Evolutionary conservation across 2,329 filamentous ascomycete species (phyloP).

Genomic region (Calonectria multiphialidica): DNA sequence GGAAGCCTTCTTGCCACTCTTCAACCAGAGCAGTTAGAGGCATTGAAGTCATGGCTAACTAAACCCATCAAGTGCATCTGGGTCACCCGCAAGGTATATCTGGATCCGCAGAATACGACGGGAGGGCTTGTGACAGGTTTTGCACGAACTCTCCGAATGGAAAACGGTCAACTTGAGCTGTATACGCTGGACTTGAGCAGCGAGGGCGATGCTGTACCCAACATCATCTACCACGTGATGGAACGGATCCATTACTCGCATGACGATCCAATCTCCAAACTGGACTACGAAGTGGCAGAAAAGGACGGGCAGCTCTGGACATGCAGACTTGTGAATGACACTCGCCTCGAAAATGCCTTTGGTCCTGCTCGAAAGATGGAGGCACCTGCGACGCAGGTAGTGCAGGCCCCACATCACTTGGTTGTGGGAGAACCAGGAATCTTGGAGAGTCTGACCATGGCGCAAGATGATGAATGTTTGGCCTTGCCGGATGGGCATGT

Average conservation of each 20-base stretch:
- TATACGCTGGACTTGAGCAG: slow-evolving; percentile 38
- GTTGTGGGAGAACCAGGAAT: slow-evolving; percentile 36
- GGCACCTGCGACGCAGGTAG: slow-evolving; percentile 17
- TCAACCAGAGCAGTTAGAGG: slow-evolving; percentile 21
- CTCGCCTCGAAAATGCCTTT: slow-evolving; percentile 32
- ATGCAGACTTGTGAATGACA: slow-evolving; percentile 35
- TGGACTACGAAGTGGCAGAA: slow-evolving; percentile 40
- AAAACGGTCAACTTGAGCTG: slow-evolving; percentile 37
- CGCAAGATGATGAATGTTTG: slow-evolving; percentile 21
- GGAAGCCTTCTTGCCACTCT: slow-evolving; percentile 31
- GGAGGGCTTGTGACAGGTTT: slow-evolving; percentile 39
- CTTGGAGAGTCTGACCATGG: slow-evolving; percentile 35
- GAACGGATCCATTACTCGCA: slow-evolving; percentile 36
- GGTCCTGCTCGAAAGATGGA: slow-evolving; percentile 36
- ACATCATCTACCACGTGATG: slow-evolving; percentile 32
- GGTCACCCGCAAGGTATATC: slow-evolving; percentile 37
- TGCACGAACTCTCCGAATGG: slow-evolving; percentile 34
- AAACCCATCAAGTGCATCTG: slow-evolving; percentile 38
- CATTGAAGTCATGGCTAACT: slow-evolving; percentile 31
- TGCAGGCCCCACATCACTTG: slow-evolving; percentile 28
- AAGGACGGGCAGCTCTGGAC: slow-evolving; percentile 40
- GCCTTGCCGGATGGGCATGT: slow-evolving; percentile 30
- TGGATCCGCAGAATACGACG: slow-evolving; percentile 35
- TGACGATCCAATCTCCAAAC: slow-evolving; percentile 34
- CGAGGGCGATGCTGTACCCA: slow-evolving; percentile 21